Conservation (phyloP, 106 monocot genomes). For the Xerophyta viscosa region DNA sequence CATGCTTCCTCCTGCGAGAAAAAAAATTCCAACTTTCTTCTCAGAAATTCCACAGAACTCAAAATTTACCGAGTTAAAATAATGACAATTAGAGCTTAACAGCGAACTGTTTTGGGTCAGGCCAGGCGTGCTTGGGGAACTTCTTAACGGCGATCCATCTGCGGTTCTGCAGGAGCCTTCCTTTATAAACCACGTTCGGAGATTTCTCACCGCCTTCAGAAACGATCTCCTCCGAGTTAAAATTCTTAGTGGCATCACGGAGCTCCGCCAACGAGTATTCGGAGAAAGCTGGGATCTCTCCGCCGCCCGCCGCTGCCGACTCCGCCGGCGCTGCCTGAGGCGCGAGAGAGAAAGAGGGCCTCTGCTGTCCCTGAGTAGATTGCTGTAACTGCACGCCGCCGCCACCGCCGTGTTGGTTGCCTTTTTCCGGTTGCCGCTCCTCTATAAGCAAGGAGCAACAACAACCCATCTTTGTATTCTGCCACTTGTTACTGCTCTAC, state of each 20-base stretch:
- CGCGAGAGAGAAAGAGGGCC: constrained; percentile 18
- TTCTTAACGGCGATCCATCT: constrained; percentile 94
- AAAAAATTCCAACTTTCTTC: background rate
- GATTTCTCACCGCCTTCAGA: constrained; percentile 95
- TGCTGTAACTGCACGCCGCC: constrained; percentile 4
- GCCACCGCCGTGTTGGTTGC: constrained; percentile 1
- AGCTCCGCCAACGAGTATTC: constrained; percentile 79
- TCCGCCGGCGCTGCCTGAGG: background rate
- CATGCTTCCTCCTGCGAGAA: constrained; percentile 57
- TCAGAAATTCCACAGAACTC: background rate
- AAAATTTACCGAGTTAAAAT: background rate
- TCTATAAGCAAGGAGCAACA: constrained; percentile 43
- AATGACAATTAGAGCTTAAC: constrained; percentile 12
- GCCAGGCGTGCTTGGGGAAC: constrained; percentile 94
- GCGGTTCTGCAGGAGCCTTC: constrained; percentile 44
- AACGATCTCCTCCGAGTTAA: constrained; percentile 74
- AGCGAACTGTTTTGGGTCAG: constrained; percentile 94
- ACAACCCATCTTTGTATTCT: constrained; percentile 51
- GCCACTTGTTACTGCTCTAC: background rate
- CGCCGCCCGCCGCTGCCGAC: constrained; percentile 8
- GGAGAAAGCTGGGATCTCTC: constrained; percentile 48
- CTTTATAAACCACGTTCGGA: constrained; percentile 86
- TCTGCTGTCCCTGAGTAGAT: constrained; percentile 6
- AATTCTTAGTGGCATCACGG: constrained; percentile 54
- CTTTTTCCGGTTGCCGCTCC: constrained; percentile 31